phyloP scores from a whole-genome alignment of 164 flowering plant genomes.

The Euptelea pleiosperma region DNA sequence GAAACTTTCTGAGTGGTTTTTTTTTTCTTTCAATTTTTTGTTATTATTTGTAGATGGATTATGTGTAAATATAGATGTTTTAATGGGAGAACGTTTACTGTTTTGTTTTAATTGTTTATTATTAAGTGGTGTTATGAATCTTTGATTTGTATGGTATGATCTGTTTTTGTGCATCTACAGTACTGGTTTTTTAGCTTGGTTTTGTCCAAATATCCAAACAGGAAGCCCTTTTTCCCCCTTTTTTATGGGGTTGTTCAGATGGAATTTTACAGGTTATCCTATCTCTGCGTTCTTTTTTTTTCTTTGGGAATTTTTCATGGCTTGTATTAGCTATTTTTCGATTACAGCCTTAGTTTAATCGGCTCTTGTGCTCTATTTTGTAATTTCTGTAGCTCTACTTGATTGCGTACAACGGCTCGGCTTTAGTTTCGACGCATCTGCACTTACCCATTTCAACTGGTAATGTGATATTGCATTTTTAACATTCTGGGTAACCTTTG shows the following conservation, averaged over 20 bases:
- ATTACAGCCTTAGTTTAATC: neutral
- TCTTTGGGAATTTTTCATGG: too few species aligned
- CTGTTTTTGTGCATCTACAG: too few species aligned
- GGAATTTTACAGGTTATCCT: too few species aligned
- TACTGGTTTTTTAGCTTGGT: conserved; percentile 1
- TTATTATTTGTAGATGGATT: neutral
- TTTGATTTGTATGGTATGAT: neutral
- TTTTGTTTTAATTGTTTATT: neutral
- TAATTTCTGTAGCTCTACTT: neutral
- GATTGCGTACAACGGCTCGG: neutral
- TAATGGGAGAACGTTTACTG: neutral
- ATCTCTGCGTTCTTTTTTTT: too few species aligned
- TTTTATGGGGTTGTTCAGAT: too few species aligned
- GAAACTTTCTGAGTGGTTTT: too few species aligned
- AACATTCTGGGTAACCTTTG: conserved; percentile 7
- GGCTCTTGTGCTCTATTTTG: neutral
- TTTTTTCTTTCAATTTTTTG: neutral
- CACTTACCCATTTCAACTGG: neutral
- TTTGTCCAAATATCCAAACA: conserved; percentile 1
- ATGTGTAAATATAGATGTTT: neutral
- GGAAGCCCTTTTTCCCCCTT: conserved; percentile 1
- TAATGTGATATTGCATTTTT: neutral
- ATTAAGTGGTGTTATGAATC: too few species aligned
- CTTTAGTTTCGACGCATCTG: neutral
- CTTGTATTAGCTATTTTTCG: neutral